Base-by-base conservation (phyloP, 306 rosid species). In the Castanea mollissima region DNA sequence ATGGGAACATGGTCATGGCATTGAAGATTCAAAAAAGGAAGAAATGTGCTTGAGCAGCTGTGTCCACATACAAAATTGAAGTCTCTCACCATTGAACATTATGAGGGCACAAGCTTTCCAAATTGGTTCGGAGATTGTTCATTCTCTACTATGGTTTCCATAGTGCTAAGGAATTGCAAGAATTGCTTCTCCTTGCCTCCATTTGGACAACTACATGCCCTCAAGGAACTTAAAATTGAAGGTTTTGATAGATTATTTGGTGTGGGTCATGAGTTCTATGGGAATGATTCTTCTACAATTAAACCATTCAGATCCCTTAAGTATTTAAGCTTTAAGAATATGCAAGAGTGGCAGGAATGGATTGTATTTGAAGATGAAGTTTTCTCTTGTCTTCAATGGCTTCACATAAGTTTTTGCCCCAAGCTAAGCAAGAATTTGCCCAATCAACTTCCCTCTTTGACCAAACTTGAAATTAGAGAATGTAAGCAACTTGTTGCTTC, bases 91-190 rank as follows among this genome's bases (percentile, higher is more conserved):
- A 3, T 83, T 3, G 5, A 11, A 3, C 16, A 52, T 18, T 79
- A 83, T 71, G 78, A 75, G 0, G 57, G 85, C 3, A 41, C 60
- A 41, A 35, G 13, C 15, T 73, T 77, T 6, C 81, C 81, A 72
- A 29, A 77, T 72, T 82, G 81, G 85, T 55, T 82, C 35, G 74
- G 85, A 41, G 74, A 71, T 54, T 21, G 15, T 63, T 76, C 81
- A 25, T 44, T 82, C 21, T 76, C 74, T 1, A 82, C 76, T 38
- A 5, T 82, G n/a, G 67, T 55, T 29, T 44, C 62, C 6, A 2
- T 82, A n/a, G n/a, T 25, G 32, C 74, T 76, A 52, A 54, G 12
- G 0, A 25, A 71, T 20, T 73, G 76, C 5, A 31, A 27, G n/a
- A 7, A 38, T n/a, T 82, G 74, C 72, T 41, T 25, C 18, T 71